Conservation (phyloP, 306 rosid genomes). For the Echinosophora koreensis region DNA sequence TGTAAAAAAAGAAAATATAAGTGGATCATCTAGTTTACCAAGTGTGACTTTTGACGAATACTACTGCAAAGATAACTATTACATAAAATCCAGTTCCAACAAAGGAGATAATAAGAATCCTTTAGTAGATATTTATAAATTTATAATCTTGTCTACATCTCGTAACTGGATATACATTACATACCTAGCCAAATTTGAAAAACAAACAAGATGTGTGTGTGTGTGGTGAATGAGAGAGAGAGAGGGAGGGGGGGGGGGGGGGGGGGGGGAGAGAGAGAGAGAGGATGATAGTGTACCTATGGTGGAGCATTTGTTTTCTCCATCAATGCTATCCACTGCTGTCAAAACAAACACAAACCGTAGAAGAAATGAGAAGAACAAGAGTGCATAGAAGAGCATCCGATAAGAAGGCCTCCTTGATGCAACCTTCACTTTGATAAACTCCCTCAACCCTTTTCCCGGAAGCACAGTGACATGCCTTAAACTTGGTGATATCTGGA, state of each 20-base stretch:
- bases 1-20: not conserved
- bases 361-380: conserved; percentile 91
- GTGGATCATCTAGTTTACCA: conserved; percentile 16
- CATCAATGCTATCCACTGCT: conserved; percentile 90
- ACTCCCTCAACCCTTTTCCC: conserved; percentile 89
- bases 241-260: not conserved
- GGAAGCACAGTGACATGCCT: conserved; percentile 94
- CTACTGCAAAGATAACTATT: too few relatives aligned
- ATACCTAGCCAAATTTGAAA: too few relatives aligned
- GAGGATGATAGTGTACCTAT: conserved; percentile 62
- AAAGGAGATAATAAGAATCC: too few relatives aligned
- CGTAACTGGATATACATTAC: too few relatives aligned
- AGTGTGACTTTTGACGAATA: not conserved
- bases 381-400: conserved; percentile 87
- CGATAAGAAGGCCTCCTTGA: conserved; percentile 80
- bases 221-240: not conserved
- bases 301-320: conserved; percentile 85
- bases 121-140: too few relatives aligned
- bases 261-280: too few relatives aligned
- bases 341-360: conserved; percentile 93
- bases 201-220: too few relatives aligned
- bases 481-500: conserved; percentile 94
- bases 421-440: conserved; percentile 86
- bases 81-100: too few relatives aligned
- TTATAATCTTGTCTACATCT: too few relatives aligned